Percentiles rank a stretch among this genome's conserved stretches.
These are phyloP conservation scores for Lipomyces lipofer DNA, from an alignment of 805 yeast genomes.

Conservation along the genomic window DNA sequence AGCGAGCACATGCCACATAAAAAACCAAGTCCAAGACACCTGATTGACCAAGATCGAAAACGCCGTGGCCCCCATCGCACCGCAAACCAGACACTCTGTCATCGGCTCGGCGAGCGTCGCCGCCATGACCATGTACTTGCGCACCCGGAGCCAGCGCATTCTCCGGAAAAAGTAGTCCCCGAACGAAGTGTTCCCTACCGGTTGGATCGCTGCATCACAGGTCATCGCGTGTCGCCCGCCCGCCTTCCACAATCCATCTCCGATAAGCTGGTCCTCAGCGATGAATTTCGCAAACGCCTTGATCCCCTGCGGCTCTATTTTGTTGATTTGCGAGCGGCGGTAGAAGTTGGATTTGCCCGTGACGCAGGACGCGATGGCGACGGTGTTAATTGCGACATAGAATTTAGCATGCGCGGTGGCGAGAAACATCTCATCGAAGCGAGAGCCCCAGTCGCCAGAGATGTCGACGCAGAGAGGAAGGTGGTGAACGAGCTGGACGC, in stretches of 20 bases:
- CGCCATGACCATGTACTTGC: constrained; percentile 81
- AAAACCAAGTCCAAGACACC: constrained; percentile 39
- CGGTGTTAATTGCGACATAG: constrained; percentile 72
- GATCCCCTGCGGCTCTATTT: constrained; percentile 48
- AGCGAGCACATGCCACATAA: constrained; percentile 52
- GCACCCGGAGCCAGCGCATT: constrained; percentile 80
- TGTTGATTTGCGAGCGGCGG: constrained; percentile 58
- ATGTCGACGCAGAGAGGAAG: constrained; percentile 54
- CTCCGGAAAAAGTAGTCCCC: constrained; percentile 66
- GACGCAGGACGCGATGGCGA: constrained; percentile 82
- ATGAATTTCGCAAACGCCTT: constrained; percentile 74
- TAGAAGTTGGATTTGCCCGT: constrained; percentile 87
- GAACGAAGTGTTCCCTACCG: constrained; percentile 48
- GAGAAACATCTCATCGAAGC: constrained; percentile 81
- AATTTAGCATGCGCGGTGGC: constrained; percentile 83
- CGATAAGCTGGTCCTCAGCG: constrained; percentile 93
- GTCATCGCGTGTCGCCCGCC: constrained; percentile 74
- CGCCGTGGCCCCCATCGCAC: constrained; percentile 64
- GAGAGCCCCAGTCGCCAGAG: constrained; percentile 59
- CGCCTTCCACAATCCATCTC: constrained; percentile 73
- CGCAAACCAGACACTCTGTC: constrained; percentile 73
- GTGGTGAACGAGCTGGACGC: constrained; percentile 73
- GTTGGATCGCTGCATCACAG: constrained; percentile 78
- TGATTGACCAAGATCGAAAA: constrained; percentile 49
- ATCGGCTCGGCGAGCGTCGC: constrained; percentile 87